phyloP scores from a whole-genome alignment of 1,139 yeast species.

The Geotrichum bryndzae region DNA sequence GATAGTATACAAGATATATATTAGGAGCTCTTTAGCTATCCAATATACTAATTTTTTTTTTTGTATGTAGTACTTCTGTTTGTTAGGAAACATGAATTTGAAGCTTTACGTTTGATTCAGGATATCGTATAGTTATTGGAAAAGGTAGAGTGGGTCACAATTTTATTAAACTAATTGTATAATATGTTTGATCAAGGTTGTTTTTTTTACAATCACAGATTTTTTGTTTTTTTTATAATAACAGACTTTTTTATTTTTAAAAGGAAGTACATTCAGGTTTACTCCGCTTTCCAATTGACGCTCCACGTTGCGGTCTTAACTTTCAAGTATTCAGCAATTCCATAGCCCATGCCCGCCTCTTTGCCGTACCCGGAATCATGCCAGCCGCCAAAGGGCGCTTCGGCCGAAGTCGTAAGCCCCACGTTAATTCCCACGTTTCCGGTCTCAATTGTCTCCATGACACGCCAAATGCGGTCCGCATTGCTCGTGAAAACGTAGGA shows the following conservation, averaged over 20 bases:
- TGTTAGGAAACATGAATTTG: too few relatives aligned
- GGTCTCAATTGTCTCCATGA: slow-evolving; percentile 52
- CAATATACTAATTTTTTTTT: too few relatives aligned
- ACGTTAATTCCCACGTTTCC: slow-evolving; percentile 64
- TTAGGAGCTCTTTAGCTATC: too few relatives aligned
- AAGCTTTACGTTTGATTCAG: too few relatives aligned
- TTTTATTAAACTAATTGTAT: too few relatives aligned
- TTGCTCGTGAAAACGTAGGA: slow-evolving; percentile 61
- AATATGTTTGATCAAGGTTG: too few relatives aligned
- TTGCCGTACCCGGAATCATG: slow-evolving; percentile 61
- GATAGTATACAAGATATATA: too few relatives aligned
- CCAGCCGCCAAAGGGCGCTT: slow-evolving; percentile 62
- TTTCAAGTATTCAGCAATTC: slow-evolving; percentile 54
- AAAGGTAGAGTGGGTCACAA: too few relatives aligned
- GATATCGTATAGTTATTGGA: too few relatives aligned
- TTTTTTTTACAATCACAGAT: neutral
- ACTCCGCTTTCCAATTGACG: slow-evolving; percentile 11
- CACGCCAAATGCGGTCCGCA: slow-evolving; percentile 50
- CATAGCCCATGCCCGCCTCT: slow-evolving; percentile 53
- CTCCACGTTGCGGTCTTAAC: slow-evolving; percentile 45
- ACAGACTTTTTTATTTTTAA: neutral
- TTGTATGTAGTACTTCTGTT: too few relatives aligned
- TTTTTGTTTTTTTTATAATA: neutral
- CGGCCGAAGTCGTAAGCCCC: slow-evolving; percentile 53
- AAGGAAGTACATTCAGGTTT: neutral